These are phyloP conservation scores for Ganoderma multipileum DNA, from an alignment of 1,284 basidiomycete species.

Conservation along the genomic window DNA sequence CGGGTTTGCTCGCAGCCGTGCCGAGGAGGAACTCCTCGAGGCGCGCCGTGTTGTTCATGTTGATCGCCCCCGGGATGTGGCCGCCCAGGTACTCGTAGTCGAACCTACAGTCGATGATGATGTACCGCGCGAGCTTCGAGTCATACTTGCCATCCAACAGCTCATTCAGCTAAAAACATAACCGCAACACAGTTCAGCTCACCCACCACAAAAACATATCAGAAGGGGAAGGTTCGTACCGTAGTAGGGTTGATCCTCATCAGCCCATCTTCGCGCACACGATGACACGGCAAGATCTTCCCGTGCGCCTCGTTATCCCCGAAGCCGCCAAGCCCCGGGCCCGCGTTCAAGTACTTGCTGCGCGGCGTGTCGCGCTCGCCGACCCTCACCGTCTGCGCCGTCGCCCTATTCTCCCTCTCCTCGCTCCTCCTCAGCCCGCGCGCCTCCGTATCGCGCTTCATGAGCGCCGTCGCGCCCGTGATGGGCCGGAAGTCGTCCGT, in stretches of 20 bases:
- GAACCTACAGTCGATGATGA: conserved; percentile 96
- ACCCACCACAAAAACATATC: not conserved
- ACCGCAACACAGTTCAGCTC: conserved; percentile 16
- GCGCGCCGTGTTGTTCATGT: conserved; percentile 85
- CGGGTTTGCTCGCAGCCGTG: conserved; percentile 62
- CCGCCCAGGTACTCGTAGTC: conserved; percentile 97
- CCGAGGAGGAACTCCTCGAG: conserved; percentile 86
- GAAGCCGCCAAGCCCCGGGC: conserved; percentile 60
- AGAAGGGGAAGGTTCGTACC: conserved; percentile 48
- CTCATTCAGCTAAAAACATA: conserved; percentile 63
- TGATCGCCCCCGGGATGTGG: conserved; percentile 91
- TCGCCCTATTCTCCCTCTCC: conserved; percentile 41
- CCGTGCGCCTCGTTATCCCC: conserved; percentile 93
- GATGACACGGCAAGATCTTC: conserved; percentile 94
- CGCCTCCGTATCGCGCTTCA: conserved; percentile 50
- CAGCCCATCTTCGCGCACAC: conserved; percentile 92
- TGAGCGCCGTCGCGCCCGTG: conserved; percentile 63
- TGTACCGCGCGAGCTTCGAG: conserved; percentile 68
- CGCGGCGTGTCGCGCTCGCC: conserved; percentile 40
- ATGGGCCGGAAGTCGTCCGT: conserved; percentile 79
- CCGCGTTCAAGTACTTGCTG: conserved; percentile 49
- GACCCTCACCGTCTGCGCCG: not conserved
- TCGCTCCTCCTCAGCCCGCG: conserved; percentile 36
- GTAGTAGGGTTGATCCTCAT: conserved; percentile 90
- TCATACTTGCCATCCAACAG: conserved; percentile 79